Evolutionary conservation across 2,329 filamentous ascomycete genomes (phyloP).

Genomic region (Hypoxylon rubiginosum): DNA sequence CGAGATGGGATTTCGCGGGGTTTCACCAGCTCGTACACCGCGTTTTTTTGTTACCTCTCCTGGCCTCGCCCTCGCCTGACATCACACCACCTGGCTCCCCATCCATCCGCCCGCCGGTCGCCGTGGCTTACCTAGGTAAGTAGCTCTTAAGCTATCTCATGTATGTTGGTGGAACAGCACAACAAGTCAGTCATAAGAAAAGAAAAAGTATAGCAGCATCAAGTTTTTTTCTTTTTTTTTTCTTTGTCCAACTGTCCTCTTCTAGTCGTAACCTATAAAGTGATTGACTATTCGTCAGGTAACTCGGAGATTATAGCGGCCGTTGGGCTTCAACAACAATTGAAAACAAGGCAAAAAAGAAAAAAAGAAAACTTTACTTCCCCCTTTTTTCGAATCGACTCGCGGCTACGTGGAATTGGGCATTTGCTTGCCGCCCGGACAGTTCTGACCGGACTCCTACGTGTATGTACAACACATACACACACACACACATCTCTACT

Average conservation of each 20-base stretch:
- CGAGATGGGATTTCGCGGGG: constrained; percentile 12
- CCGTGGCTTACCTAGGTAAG: too few relatives aligned
- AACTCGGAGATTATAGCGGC: background rate
- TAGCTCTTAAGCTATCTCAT: background rate
- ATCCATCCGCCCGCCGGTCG: background rate
- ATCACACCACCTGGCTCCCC: constrained; percentile 31
- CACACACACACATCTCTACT: background rate
- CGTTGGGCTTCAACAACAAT: background rate
- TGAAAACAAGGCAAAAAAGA: background rate
- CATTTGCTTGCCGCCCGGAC: background rate
- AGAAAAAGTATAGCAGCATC: background rate
- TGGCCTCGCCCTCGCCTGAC: constrained; percentile 26
- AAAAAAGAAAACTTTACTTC: background rate
- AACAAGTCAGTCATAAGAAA: background rate
- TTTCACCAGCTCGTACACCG: background rate
- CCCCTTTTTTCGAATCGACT: background rate
- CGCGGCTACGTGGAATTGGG: constrained; percentile 3
- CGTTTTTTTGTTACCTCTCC: background rate
- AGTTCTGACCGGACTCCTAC: background rate
- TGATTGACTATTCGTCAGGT: background rate
- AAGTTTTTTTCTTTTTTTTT: background rate
- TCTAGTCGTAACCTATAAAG: background rate
- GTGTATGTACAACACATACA: background rate
- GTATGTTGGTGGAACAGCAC: background rate
- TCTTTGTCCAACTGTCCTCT: background rate